phyloP scores from a whole-genome alignment of 2,329 filamentous ascomycete genomes.

The Sclerotinia nivalis region DNA sequence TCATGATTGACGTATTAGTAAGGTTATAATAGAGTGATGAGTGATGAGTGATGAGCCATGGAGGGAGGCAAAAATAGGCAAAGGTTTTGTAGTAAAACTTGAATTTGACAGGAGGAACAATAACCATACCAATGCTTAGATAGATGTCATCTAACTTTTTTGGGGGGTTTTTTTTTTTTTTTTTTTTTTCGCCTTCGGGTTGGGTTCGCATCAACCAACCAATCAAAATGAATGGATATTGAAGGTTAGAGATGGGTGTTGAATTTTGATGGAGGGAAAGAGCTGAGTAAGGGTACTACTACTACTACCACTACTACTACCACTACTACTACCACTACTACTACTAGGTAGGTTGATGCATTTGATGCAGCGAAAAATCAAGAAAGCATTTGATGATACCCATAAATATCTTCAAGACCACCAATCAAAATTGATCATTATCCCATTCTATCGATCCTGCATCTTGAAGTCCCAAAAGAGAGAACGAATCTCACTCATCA shows the following conservation, averaged over 20 bases:
- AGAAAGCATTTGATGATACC: neutral
- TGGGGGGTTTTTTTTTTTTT: too few relatives aligned
- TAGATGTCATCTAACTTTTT: neutral
- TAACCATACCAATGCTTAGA: neutral
- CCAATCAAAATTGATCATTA: neutral
- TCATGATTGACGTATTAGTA: neutral
- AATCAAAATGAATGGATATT: neutral
- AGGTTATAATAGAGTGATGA: neutral
- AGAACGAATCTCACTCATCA: neutral
- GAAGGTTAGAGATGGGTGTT: conserved; percentile 4
- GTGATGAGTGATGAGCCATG: neutral
- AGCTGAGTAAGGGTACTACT: neutral
- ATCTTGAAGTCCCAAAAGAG: neutral
- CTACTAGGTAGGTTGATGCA: neutral
- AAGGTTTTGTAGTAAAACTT: neutral
- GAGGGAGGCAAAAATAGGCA: neutral
- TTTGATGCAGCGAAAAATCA: neutral
- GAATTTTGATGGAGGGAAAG: neutral
- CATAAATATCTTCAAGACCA: neutral
- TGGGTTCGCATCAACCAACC: neutral
- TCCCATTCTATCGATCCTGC: neutral
- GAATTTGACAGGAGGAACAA: neutral
- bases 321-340: too few relatives aligned
- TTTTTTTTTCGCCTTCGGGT: neutral
- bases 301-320: too few relatives aligned